Evolutionary conservation across 2,329 filamentous ascomycete genomes (phyloP).

Genomic region (Fusarium sp.): DNA sequence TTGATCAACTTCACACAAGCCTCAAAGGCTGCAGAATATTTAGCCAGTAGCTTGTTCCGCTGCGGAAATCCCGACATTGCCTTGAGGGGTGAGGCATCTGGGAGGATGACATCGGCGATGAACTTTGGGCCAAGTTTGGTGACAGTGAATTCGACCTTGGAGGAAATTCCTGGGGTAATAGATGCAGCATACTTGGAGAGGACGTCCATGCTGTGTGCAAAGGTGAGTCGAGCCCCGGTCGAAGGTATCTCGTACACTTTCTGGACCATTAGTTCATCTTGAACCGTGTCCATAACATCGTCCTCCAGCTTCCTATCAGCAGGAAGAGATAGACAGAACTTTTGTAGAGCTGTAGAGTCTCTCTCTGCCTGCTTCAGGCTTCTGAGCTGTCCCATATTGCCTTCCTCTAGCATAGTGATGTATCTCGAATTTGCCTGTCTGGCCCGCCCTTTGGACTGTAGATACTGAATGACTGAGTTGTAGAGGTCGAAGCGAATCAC

Average conservation of each 20-base stretch:
- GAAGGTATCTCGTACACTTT: constrained; percentile 66
- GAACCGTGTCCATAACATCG: constrained; percentile 27
- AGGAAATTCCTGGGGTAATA: constrained; percentile 52
- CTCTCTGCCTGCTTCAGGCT: constrained; percentile 66
- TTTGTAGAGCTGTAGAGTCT: constrained; percentile 70
- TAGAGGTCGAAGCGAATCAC: constrained; percentile 85
- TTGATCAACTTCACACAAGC: constrained; percentile 74
- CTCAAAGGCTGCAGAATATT: constrained; percentile 88
- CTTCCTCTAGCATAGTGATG: constrained; percentile 80
- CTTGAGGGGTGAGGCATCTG: constrained; percentile 74
- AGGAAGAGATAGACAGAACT: constrained; percentile 77
- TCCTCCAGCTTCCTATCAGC: constrained; percentile 67
- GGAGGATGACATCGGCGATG: constrained; percentile 79
- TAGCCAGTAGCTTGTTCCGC: constrained; percentile 76
- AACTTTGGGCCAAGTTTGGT: constrained; percentile 65
- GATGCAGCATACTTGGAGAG: constrained; percentile 77
- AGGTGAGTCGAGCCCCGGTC: constrained; percentile 81
- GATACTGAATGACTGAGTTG: constrained; percentile 89
- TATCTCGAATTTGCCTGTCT: constrained; percentile 80
- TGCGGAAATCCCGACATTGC: constrained; percentile 69
- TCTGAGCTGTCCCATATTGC: constrained; percentile 67
- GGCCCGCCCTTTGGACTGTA: constrained; percentile 90
- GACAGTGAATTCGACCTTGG: constrained; percentile 67
- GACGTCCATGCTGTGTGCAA: constrained; percentile 73
- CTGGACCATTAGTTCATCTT: constrained; percentile 46